A percentile compares a stretch with the other conserved stretches of the same genome.
These are phyloP conservation scores for Talaromyces marneffei DNA, from an alignment of 2,329 filamentous ascomycete species.

Conservation along the genomic window DNA sequence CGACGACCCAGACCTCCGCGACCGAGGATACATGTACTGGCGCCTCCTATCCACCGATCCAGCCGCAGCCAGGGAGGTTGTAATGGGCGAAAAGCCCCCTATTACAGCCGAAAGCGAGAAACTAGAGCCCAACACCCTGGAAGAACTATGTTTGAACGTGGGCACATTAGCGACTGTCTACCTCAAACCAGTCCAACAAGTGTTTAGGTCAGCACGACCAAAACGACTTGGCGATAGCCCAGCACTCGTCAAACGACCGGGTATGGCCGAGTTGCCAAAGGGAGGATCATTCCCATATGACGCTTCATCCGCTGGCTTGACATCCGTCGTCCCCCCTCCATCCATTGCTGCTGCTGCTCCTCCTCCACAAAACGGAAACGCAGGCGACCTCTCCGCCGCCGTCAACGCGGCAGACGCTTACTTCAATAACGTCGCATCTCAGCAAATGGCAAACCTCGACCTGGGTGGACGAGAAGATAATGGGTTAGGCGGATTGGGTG, in stretches of 20 bases:
- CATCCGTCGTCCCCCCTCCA: neutral
- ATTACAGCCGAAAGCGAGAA: constrained; percentile 96
- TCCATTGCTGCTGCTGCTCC: neutral
- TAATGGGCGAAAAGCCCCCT: constrained; percentile 95
- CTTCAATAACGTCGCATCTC: constrained; percentile 70
- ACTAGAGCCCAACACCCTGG: constrained; percentile 80
- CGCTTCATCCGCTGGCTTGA: neutral
- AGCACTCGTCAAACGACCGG: constrained; percentile 67
- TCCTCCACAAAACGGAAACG: constrained; percentile 5
- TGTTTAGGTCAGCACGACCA: constrained; percentile 83
- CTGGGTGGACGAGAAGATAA: constrained; percentile 61
- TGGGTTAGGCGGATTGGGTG: constrained; percentile 50
- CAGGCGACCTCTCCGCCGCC: constrained; percentile 59
- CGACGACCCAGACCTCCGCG: constrained; percentile 94
- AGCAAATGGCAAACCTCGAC: constrained; percentile 67
- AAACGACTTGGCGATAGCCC: constrained; percentile 75
- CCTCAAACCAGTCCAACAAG: constrained; percentile 93
- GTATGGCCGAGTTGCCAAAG: constrained; percentile 16
- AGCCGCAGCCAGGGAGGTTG: constrained; percentile 73
- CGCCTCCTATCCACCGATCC: constrained; percentile 89
- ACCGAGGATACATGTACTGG: constrained; percentile 99
- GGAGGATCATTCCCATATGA: neutral
- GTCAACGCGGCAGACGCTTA: constrained; percentile 84
- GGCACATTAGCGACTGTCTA: constrained; percentile 96
- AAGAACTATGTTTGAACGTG: constrained; percentile 96